Base-by-base conservation (phyloP, 1,284 basidiomycete species). In the Inonotus obliquus region DNA sequence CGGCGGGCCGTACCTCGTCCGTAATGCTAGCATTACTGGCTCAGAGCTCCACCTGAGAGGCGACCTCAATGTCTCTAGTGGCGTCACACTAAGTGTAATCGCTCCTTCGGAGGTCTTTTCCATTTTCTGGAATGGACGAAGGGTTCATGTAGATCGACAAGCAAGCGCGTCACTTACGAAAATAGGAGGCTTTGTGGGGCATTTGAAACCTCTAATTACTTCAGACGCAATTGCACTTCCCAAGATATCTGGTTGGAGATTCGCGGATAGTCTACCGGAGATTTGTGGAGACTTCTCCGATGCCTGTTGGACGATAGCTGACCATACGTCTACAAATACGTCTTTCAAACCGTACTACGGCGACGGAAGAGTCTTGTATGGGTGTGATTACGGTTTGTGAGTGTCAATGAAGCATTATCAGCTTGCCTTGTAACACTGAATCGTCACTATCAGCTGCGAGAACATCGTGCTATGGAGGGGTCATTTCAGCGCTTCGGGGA, bases 371-470 rank as follows among this genome's bases (percentile, higher is more conserved):
- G 76, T 91, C 17, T 71, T 92, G 21, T 91, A 91, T 72, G 89
- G 87, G 1, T 92, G 89, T 69, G 90, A 92, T 70, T 92, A 92
- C 72, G 87, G 84, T 48, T 92, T 87, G 90, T 91, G 63, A 72
- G 86, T 78, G 17, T 11, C 37, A 21, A 39, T 2, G 32, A 13
- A 17, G 14, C 2, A 14, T 17, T 21, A 27, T 45, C 6, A n/a
- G 6, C n/a, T n/a, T n/a, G n/a, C n/a, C n/a, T 41, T 7, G 3
- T 13, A 4, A 7, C 47, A 1, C 2, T 2, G 7, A 19, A 5
- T 48, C 19, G 35, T 54, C 6, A 35, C 27, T 37, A 29, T 48
- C 62, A 90, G 90, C 72, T 91, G 90, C 64, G 89, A 92, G 71
- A 89, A 90, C 66, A 76, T 80, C 10, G 85, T 92, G 25, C 74